A percentile compares a stretch with the other conserved stretches of the same genome.
phyloP scores from a whole-genome alignment of 805 yeast species.

The Spathaspora gorwiae region DNA sequence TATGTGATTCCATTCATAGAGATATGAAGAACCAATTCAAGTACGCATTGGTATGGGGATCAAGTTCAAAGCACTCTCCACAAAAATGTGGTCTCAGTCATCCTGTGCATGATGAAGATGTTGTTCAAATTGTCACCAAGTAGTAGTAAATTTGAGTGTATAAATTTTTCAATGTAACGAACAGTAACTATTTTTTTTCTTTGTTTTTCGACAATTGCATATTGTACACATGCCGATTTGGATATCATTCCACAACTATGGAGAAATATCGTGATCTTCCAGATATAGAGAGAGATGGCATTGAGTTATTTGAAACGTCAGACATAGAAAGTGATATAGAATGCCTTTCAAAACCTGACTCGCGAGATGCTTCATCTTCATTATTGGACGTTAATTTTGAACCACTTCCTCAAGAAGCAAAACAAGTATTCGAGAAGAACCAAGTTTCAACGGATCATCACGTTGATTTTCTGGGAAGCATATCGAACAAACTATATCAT shows the following conservation, averaged over 20 bases:
- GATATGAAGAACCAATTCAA: constrained; percentile 90
- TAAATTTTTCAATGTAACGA: too few species aligned
- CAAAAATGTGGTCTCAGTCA: constrained; percentile 93
- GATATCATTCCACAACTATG: neutral
- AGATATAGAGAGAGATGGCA: constrained; percentile 19
- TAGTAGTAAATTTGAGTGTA: constrained; percentile 21
- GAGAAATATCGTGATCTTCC: constrained; percentile 11
- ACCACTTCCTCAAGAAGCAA: neutral
- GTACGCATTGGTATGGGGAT: constrained; percentile 96
- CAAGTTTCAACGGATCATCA: constrained; percentile 9
- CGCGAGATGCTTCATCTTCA: neutral
- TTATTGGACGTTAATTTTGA: constrained; percentile 7
- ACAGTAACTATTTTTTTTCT: too few species aligned
- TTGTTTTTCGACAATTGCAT: neutral
- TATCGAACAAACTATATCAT: constrained; percentile 13
- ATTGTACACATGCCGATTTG: neutral
- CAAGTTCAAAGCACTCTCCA: constrained; percentile 90
- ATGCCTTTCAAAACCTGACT: neutral
- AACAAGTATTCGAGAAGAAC: constrained; percentile 2
- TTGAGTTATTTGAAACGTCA: constrained; percentile 44
- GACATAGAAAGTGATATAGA: constrained; percentile 32
- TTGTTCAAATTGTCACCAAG: constrained; percentile 84
- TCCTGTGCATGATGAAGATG: constrained; percentile 86
- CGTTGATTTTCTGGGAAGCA: constrained; percentile 36
- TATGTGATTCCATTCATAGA: constrained; percentile 88